phyloP scores from a whole-genome alignment of 108 stramenopile genomes.

The Nitzschia sp. region DNA sequence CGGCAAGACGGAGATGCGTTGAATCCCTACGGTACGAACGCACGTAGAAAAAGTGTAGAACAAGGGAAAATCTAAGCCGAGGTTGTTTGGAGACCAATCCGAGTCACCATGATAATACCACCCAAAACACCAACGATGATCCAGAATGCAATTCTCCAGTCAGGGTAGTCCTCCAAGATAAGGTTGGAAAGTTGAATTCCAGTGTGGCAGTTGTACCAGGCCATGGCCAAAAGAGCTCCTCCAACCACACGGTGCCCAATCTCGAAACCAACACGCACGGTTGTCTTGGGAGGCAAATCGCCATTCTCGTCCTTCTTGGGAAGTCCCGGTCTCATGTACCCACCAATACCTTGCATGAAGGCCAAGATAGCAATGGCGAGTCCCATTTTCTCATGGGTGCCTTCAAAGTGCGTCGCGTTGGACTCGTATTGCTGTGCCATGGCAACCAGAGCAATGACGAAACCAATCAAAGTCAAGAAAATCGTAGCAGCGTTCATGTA shows the following conservation, averaged over 20 bases:
- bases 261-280: conserved; percentile 27
- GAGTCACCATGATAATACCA: conserved; percentile 7
- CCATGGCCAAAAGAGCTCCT: conserved; percentile 23
- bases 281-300: no score
- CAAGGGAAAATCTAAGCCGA: not conserved
- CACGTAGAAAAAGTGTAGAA: no score
- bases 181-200: conserved; percentile 25
- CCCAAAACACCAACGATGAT: conserved; percentile 21
- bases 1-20: no score
- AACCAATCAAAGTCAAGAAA: conserved; percentile 34
- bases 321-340: conserved; percentile 33
- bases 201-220: conserved; percentile 33
- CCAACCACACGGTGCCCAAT: conserved; percentile 30
- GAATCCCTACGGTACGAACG: no score
- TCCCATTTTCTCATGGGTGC: conserved; percentile 31
- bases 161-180: conserved; percentile 12
- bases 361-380: conserved; percentile 35
- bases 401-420: conserved; percentile 25
- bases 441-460: conserved; percentile 36
- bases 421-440: conserved; percentile 11
- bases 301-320: not conserved
- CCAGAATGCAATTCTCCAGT: conserved; percentile 29
- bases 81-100: conserved; percentile 1
- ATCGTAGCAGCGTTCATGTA: conserved; percentile 25
- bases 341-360: conserved; percentile 33